These are phyloP conservation scores for Colletotrichum tabaci DNA, from an alignment of 2,329 filamentous ascomycete species.

Conservation along the genomic window DNA sequence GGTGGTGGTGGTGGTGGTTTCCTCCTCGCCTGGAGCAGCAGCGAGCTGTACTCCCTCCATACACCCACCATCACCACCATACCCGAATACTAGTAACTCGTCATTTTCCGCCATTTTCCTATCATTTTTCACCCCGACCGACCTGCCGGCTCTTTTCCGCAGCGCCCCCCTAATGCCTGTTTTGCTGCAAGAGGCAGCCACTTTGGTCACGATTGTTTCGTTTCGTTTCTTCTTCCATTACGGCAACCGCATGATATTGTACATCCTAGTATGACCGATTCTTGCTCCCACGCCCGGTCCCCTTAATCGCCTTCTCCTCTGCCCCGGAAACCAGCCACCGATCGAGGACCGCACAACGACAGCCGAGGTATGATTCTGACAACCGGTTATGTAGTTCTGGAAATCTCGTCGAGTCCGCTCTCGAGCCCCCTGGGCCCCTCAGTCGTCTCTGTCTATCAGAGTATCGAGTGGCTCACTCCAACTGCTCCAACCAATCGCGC, in stretches of 20 bases:
- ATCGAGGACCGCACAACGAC: not conserved
- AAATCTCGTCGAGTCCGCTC: not conserved
- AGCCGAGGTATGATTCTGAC: not conserved
- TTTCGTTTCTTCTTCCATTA: constrained; percentile 35
- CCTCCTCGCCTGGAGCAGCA: constrained; percentile 10
- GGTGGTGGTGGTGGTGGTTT: not conserved
- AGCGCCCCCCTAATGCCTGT: constrained; percentile 27
- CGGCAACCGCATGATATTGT: not conserved
- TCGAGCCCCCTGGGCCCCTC: not conserved
- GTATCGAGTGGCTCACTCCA: not conserved
- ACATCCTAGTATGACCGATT: constrained; percentile 12
- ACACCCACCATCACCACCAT: not conserved
- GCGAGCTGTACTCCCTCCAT: too few relatives aligned
- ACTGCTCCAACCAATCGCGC: not conserved
- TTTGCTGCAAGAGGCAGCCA: constrained; percentile 6
- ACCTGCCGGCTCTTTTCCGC: constrained; percentile 35
- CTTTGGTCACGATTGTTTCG: constrained; percentile 30
- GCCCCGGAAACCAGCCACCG: not conserved
- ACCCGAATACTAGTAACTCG: not conserved
- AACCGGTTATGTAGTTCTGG: not conserved
- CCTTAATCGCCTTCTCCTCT: not conserved
- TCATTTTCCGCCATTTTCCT: constrained; percentile 15
- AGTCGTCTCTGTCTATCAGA: too few relatives aligned
- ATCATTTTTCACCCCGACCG: constrained; percentile 32
- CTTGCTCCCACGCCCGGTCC: not conserved